Base-by-base conservation (phyloP, 441 rosid species). In the Arabidopsis hybrid region DNA sequence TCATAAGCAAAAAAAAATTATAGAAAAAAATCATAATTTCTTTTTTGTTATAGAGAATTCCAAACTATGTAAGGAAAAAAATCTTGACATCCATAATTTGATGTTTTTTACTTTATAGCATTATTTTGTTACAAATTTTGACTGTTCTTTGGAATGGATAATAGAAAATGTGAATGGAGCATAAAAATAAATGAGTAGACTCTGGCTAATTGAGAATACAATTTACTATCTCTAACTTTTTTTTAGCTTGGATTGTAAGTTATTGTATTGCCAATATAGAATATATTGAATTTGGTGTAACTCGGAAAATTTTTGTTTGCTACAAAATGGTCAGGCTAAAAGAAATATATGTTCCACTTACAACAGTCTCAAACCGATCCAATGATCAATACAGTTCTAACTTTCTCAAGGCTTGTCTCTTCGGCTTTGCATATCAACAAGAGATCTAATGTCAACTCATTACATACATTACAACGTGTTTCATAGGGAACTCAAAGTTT, bases 71-170 rank as follows among this genome's bases (percentile, higher is more conserved):
- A 61, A 4, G 40, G 34, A 61, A 72, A 36, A 7, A 51, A 52
- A 62, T 72, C 55, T 10, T 14, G 45, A 17, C 13, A 34, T 55
- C 52, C 56, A 46, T 34, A 42, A 32, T 4, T 40, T 52, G 21
- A 11, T 71, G n/a, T 51, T 61, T 51, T 61, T 61, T 52, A 42
- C 52, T 64, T 7, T 31, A 40, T 61, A 16, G 43, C 47, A 60
- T n/a, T 38, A 42, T 4, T 71, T 31, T 29, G 32, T 50, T 61
- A 40, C 60, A 61, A 17, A 49, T 36, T 29, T 39, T 60, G 52
- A 50, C 43, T 29, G 32, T 29, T 31, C 31, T 49, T 70, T 49
- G 38, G 31, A 60, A 59, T 59, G n/a, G 12, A 7, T n/a, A n/a
- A 45, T 2, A 11, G 36, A 3, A 21, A 45, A 18, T 46, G n/a